phyloP scores from a whole-genome alignment of 805 yeast genomes.

The Candida boidinii region DNA sequence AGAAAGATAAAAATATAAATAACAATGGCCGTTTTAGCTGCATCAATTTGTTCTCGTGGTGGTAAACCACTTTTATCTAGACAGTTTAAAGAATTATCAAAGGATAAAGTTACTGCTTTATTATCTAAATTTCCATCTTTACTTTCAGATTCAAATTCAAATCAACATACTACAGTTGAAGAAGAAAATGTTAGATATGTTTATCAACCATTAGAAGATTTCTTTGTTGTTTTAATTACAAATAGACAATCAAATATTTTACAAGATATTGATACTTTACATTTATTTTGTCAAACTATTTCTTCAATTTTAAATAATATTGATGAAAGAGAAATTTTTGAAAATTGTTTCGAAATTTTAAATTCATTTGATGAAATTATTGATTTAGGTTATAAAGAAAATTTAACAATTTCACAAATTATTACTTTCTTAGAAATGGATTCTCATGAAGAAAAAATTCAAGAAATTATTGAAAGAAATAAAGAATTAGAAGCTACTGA shows the following conservation, averaged over 20 bases:
- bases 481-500: conserved; percentile 96
- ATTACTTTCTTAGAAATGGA: conserved; percentile 93
- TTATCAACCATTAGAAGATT: conserved; percentile 92
- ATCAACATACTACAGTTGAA: conserved; percentile 91
- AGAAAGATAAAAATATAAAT: too few relatives aligned
- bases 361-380: conserved; percentile 93
- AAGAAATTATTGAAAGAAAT: conserved; percentile 93
- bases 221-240: conserved; percentile 84
- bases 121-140: conserved; percentile 80
- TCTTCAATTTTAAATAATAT: conserved; percentile 61
- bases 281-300: conserved; percentile 74
- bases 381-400: conserved; percentile 83
- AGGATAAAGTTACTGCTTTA: conserved; percentile 79
- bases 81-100: conserved; percentile 79
- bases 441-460: conserved; percentile 96
- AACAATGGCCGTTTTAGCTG: conserved; percentile 76
- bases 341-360: conserved; percentile 79
- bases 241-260: conserved; percentile 85
- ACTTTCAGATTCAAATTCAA: conserved; percentile 52
- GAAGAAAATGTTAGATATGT: conserved; percentile 88
- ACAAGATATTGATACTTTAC: conserved; percentile 90
- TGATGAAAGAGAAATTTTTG: conserved; percentile 78
- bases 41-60: conserved; percentile 86
- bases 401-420: conserved; percentile 72
- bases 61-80: conserved; percentile 91